A percentile compares a stretch with the other conserved stretches of the same genome.
Conservation (phyloP, 2,329 filamentous ascomycete species). For the Nigrograna mackinnonii region DNA sequence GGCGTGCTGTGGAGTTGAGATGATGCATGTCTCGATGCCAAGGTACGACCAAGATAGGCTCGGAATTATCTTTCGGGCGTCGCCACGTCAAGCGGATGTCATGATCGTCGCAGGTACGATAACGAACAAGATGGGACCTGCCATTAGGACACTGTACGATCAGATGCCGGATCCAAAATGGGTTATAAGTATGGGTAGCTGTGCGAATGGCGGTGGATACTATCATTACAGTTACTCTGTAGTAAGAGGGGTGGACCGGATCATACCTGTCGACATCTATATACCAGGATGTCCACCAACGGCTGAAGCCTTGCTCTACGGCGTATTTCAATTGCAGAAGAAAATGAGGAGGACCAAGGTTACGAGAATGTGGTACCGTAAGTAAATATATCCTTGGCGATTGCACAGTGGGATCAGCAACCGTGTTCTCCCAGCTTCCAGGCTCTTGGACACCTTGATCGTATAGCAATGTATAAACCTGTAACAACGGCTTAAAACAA, state of each 20-base stretch:
- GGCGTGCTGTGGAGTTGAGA: background rate
- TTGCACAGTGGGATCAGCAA: too few relatives aligned
- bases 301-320: slow-evolving; percentile 59
- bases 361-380: slow-evolving; percentile 62
- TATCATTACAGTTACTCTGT: slow-evolving; percentile 86
- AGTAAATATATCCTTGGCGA: too few relatives aligned
- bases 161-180: slow-evolving; percentile 93
- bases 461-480: too few relatives aligned
- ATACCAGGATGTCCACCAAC: slow-evolving; percentile 72
- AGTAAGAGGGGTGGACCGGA: slow-evolving; percentile 74
- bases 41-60: slow-evolving; percentile 89
- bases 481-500: too few relatives aligned
- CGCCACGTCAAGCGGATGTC: slow-evolving; percentile 85
- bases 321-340: slow-evolving; percentile 76
- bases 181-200: slow-evolving; percentile 84
- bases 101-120: slow-evolving; percentile 95
- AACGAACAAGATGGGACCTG: slow-evolving; percentile 95
- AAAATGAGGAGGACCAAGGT: slow-evolving; percentile 69
- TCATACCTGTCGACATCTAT: slow-evolving; percentile 83
- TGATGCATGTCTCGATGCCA: slow-evolving; percentile 68
- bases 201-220: slow-evolving; percentile 83
- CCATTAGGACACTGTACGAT: slow-evolving; percentile 87
- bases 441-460: too few relatives aligned
- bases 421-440: too few relatives aligned
- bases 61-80: slow-evolving; percentile 90